These are phyloP conservation scores for Dothiorella sarmentorum DNA, from an alignment of 2,329 filamentous ascomycete genomes.

Conservation along the genomic window DNA sequence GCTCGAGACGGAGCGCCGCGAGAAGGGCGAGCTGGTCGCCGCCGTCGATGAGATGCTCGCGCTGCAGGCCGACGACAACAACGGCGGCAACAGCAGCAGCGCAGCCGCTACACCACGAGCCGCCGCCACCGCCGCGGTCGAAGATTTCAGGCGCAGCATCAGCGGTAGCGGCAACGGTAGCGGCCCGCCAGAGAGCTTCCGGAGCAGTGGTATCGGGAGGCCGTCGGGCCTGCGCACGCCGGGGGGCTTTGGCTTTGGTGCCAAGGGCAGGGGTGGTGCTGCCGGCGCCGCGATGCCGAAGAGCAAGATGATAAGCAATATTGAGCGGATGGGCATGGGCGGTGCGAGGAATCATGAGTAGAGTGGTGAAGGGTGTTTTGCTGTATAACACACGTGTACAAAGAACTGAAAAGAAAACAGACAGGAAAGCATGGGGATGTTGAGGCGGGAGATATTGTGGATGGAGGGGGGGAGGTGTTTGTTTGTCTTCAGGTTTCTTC, in stretches of 20 bases:
- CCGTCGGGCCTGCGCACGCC: slow-evolving; percentile 62
- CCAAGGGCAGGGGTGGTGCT: slow-evolving; percentile 28
- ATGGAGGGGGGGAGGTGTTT: not conserved
- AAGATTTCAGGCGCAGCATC: slow-evolving; percentile 53
- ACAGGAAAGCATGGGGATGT: too few species aligned
- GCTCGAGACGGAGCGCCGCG: slow-evolving; percentile 71
- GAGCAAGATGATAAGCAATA: slow-evolving; percentile 77
- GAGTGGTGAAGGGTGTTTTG: not conserved
- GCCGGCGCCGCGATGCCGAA: slow-evolving; percentile 42
- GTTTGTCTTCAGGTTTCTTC: not conserved
- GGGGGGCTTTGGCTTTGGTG: slow-evolving; percentile 34
- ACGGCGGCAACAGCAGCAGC: slow-evolving; percentile 10
- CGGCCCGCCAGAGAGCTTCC: not conserved
- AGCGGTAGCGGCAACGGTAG: slow-evolving; percentile 19
- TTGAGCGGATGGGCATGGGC: slow-evolving; percentile 75
- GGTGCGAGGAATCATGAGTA: not conserved
- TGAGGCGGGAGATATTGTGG: too few species aligned
- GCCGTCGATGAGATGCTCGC: slow-evolving; percentile 81
- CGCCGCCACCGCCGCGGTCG: slow-evolving; percentile 22
- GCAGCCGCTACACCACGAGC: too few species aligned
- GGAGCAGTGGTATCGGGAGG: slow-evolving; percentile 34
- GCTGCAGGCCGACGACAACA: slow-evolving; percentile 52
- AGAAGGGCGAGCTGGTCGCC: slow-evolving; percentile 79
- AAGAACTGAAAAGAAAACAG: not conserved
- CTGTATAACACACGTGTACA: not conserved